Base-by-base conservation (phyloP, 176 grass and related monocot species). In the Cenchrus purpureus region DNA sequence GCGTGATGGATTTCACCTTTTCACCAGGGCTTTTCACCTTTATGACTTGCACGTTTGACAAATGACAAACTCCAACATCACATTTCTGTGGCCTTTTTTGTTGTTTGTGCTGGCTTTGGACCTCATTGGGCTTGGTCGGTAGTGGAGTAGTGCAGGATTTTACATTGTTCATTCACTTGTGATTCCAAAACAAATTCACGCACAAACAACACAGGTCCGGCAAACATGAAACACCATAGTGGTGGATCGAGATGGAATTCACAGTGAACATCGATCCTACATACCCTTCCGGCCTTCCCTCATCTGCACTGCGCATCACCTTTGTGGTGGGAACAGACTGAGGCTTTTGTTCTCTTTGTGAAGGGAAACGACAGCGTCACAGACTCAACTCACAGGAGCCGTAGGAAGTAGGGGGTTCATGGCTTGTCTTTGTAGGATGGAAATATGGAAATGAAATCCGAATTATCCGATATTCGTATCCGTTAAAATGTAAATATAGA, bases 361-460 rank as follows among this genome's bases (percentile, higher is more conserved):
- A 84, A 79, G 17, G 81, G 48, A 88, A 72, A 79, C 49, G 75
- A 84, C 67, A 12, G 66, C 13, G 73, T 22, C 65, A 32, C 16
- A 32, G 25, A 25, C 25, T 25, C 25, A 25, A 25, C 25, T 25
- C 25, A 25, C 25, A 25, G 8, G 68, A 13, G 19, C 4, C 2
- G 42, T 25, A 25, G 25, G 25, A 25, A 25, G 55, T 55, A 56
- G 73, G 29, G 48, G 43, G 50, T 16, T 76, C 51, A 76, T 56
- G 73, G 73, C 61, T 68, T 43, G 66, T 73, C 65, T 63, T 25
- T 25, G 25, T 25, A 25, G 25, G 25, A 25, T 25, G 25, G 25
- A 25, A 25, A 25, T 25, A 25, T 25, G 25, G 25, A 25, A 25
- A 25, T 25, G 25, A 25, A 25, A 25, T 25, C 25, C 25, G 25